A percentile compares a stretch with the other conserved stretches of the same genome.
These are phyloP conservation scores for Trichoderma atrobrunneum DNA, from an alignment of 2,329 filamentous ascomycete genomes.

Conservation along the genomic window DNA sequence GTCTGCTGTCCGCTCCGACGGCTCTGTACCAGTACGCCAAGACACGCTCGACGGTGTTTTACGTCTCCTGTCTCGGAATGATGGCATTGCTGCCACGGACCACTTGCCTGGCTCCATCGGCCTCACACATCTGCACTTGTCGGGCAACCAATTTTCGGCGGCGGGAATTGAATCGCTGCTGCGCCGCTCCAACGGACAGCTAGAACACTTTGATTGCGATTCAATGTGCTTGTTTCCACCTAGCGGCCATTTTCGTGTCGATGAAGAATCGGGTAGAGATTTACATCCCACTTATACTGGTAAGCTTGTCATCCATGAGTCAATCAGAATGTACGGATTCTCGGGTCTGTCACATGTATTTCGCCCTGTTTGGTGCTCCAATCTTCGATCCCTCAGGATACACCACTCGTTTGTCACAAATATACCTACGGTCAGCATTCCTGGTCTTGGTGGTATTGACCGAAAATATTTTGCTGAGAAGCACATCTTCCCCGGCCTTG, in stretches of 20 bases:
- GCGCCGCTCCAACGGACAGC: conserved; percentile 40
- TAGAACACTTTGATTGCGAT: conserved; percentile 55
- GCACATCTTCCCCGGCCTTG: conserved; percentile 40
- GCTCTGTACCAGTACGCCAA: conserved; percentile 22
- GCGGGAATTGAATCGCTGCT: conserved; percentile 45
- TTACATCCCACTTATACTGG: not conserved
- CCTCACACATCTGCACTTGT: conserved; percentile 55
- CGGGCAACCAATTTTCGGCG: conserved; percentile 47
- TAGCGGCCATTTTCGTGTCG: not conserved
- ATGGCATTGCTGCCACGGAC: conserved; percentile 17
- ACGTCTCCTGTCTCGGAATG: conserved; percentile 26
- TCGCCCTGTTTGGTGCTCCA: conserved; percentile 52
- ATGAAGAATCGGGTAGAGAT: not conserved
- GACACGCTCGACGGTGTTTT: conserved; percentile 31
- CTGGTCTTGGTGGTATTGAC: conserved; percentile 36
- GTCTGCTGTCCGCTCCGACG: conserved; percentile 32
- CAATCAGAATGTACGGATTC: conserved; percentile 41
- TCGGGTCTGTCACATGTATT: conserved; percentile 47
- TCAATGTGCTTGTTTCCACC: conserved; percentile 34
- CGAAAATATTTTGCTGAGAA: conserved; percentile 46
- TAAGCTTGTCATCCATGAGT: conserved; percentile 28
- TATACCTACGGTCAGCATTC: conserved; percentile 44
- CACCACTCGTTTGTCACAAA: conserved; percentile 61
- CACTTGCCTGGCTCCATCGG: conserved; percentile 26
- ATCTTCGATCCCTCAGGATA: conserved; percentile 51